Conservation (phyloP, 208 protist genomes). For the Crithidia mellificae region DNA sequence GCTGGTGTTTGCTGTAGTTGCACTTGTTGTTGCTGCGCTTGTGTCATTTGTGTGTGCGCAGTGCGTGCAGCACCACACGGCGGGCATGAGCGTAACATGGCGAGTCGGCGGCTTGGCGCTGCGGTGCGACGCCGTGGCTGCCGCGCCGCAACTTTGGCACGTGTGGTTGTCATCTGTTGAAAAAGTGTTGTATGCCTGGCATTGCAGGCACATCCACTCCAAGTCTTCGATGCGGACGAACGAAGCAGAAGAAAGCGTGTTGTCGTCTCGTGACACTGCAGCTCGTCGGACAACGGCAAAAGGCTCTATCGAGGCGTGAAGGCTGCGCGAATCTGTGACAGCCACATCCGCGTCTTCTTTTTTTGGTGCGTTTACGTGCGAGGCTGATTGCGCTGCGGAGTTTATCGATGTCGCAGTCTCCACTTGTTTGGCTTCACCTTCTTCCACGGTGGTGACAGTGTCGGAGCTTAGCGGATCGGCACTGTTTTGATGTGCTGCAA, state of each 20-base stretch:
- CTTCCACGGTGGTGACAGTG: too few species aligned
- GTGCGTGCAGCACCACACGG: slow-evolving; percentile 53
- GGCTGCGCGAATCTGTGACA: slow-evolving; percentile 33
- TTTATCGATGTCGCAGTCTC: not conserved
- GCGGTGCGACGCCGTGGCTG: slow-evolving; percentile 46
- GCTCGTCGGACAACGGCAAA: slow-evolving; percentile 40
- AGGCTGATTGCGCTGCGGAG: too few species aligned
- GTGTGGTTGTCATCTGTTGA: not conserved
- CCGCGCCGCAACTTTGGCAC: slow-evolving; percentile 53
- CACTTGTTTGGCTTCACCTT: too few species aligned
- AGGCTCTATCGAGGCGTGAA: slow-evolving; percentile 37
- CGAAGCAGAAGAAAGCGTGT: too few species aligned
- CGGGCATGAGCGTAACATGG: slow-evolving; percentile 68
- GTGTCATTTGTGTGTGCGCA: slow-evolving; percentile 48
- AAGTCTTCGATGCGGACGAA: slow-evolving; percentile 23
- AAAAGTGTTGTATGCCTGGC: slow-evolving; percentile 63
- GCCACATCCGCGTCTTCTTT: too few species aligned
- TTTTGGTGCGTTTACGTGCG: too few species aligned
- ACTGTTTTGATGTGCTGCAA: too few species aligned
- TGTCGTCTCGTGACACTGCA: not conserved
- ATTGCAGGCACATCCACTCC: slow-evolving; percentile 71
- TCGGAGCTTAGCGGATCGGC: too few species aligned
- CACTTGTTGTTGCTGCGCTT: too few species aligned
- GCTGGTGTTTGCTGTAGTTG: slow-evolving; percentile 1
- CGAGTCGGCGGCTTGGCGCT: slow-evolving; percentile 50